Conservation (phyloP, 345 rosid species). For the Citrus trifoliata region DNA sequence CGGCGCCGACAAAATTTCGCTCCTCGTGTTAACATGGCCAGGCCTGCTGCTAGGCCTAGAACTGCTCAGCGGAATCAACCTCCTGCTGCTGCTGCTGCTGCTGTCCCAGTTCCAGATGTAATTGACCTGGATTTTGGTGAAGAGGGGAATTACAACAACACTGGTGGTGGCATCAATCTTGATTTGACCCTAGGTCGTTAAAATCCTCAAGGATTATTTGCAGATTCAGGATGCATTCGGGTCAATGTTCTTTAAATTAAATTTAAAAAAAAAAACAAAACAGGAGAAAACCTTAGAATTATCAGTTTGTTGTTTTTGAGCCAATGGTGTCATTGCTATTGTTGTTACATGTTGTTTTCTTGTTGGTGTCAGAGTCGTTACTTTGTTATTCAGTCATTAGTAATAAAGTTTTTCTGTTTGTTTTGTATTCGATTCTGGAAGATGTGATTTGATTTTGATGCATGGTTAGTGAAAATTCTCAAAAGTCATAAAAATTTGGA, state of each 20-base stretch:
- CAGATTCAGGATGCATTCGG: background rate
- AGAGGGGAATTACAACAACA: background rate
- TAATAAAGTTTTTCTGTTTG: background rate
- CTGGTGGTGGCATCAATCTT: background rate
- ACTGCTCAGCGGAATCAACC: background rate
- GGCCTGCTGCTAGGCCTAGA: background rate
- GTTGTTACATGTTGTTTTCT: background rate
- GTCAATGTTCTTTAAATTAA: background rate
- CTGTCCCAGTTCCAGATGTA: background rate
- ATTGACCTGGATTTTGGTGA: conserved; percentile 1
- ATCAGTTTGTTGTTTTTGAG: background rate
- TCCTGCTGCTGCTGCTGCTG: background rate
- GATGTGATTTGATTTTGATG: background rate
- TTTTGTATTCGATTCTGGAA: background rate
- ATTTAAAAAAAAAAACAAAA: background rate
- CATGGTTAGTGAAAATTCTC: background rate
- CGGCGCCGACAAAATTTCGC: background rate
- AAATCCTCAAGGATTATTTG: background rate
- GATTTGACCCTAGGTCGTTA: conserved; percentile 5
- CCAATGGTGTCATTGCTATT: background rate
- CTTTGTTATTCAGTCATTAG: background rate
- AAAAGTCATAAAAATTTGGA: too few relatives aligned
- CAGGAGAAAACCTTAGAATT: background rate
- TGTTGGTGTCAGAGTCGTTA: background rate
- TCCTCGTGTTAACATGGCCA: background rate